Base-by-base conservation (phyloP, 2,329 filamentous ascomycete genomes). In the Chrysosporium queenslandicum region DNA sequence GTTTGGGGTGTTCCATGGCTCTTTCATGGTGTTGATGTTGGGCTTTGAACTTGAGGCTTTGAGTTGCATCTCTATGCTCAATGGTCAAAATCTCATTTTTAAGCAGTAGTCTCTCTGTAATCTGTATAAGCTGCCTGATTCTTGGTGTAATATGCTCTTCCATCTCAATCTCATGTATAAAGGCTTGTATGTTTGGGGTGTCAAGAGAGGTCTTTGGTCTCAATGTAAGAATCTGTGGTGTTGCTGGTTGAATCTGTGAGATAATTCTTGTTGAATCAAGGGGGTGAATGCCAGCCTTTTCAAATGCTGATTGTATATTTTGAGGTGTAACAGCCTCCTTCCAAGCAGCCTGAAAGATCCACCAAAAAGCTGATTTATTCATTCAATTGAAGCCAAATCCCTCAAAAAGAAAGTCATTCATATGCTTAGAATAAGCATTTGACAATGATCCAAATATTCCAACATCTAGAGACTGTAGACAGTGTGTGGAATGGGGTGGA, bases 391-490 rank as follows among this genome's bases (percentile, higher is more conserved):
- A 50, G 46, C 21, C 27, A 23, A 50, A 41, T 46, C 11, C 29
- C 21, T 36, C 14, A 27, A 12, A 20, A 5, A 41, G 18, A 25
- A 40, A 43, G 8, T 32, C 6, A 53, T 53, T 32, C 0, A 39
- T 2, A 14, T 53, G 29, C 9, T 53, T 27, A 11, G 30, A 50
- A 50, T 53, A 53, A 11, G 40, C 18, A 37, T 36, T 30, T 12
- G 16, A 9, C 1, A 54, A 36, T 20, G 9, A 9, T 21, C 14
- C 18, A 47, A 54, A 54, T 37, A 54, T 46, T 25, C 23, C 25
- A 36, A 54, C n/a, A 54, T 54, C 41, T 46, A 50, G 46, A 1
- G 25, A 36, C 18, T 53, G 39, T 39, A 53, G 41, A 27, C 16
- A 25, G 46, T 53, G 32, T 45, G 39, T 50, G 32, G 40, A 53